Evolutionary conservation across 805 yeast genomes (phyloP).

Genomic region (Candida berthetii): DNA sequence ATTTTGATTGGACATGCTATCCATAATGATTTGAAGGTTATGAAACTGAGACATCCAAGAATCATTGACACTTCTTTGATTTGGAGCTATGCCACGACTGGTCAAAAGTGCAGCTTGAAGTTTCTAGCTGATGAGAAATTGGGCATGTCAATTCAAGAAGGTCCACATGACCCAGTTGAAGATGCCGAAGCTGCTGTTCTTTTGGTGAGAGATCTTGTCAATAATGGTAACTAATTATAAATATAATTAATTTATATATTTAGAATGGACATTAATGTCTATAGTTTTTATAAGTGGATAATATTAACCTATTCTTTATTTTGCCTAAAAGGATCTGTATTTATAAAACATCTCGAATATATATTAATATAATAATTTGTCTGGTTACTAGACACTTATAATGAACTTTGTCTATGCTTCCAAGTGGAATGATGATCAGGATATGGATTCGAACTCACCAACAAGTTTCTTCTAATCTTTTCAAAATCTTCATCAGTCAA

Average conservation of each 20-base stretch:
- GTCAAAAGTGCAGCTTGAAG: constrained; percentile 75
- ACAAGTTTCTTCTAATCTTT: constrained; percentile 25
- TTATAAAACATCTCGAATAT: too few species aligned
- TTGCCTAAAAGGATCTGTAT: too few species aligned
- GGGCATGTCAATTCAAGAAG: constrained; percentile 55
- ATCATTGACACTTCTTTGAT: constrained; percentile 77
- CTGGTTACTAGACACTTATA: too few species aligned
- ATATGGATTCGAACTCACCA: constrained; percentile 11
- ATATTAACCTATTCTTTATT: too few species aligned
- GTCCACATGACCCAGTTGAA: constrained; percentile 77
- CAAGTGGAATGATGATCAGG: constrained; percentile 13
- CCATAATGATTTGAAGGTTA: constrained; percentile 71
- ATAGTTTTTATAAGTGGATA: too few species aligned
- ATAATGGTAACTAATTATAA: too few species aligned
- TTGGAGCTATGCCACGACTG: constrained; percentile 78
- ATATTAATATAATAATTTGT: too few species aligned
- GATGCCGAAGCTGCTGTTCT: constrained; percentile 43
- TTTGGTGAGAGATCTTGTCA: too few species aligned
- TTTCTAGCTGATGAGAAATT: constrained; percentile 59
- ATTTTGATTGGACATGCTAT: constrained; percentile 85
- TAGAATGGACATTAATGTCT: too few species aligned
- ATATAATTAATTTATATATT: too few species aligned
- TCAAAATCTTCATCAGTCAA: constrained; percentile 38
- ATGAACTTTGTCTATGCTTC: constrained; percentile 12
- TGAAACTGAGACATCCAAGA: constrained; percentile 64